A percentile compares a stretch with the other conserved stretches of the same genome.
phyloP scores from a whole-genome alignment of 768 basidiomycete species.

The Leccinellum albellum region DNA sequence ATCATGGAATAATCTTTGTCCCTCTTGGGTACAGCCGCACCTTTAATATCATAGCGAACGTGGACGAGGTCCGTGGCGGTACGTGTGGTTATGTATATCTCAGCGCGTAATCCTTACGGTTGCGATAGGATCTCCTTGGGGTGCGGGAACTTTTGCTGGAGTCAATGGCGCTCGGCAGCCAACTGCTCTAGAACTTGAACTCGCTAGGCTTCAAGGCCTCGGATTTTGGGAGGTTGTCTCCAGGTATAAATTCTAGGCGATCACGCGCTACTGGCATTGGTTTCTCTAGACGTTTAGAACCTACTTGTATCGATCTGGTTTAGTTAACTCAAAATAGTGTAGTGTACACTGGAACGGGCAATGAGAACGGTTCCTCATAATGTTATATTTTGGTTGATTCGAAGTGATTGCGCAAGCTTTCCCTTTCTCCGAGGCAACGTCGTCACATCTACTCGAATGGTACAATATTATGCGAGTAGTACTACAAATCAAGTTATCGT shows the following conservation, averaged over 20 bases:
- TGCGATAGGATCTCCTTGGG: conserved; percentile 67
- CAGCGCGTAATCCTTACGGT: background rate
- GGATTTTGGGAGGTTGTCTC: conserved; percentile 48
- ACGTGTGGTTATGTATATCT: conserved; percentile 18
- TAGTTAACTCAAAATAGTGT: background rate
- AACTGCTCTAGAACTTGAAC: conserved; percentile 44
- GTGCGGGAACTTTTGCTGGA: conserved; percentile 62
- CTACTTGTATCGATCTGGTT: background rate
- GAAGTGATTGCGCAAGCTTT: background rate
- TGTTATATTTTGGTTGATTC: too few species aligned
- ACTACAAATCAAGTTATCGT: too few species aligned
- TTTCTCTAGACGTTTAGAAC: background rate
- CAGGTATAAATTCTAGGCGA: conserved; percentile 29
- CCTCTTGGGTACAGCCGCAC: conserved; percentile 66
- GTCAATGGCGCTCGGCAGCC: conserved; percentile 47
- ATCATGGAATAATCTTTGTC: conserved; percentile 71
- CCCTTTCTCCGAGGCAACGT: too few species aligned
- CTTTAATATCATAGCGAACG: conserved; percentile 39
- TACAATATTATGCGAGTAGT: too few species aligned
- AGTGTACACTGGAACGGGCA: background rate
- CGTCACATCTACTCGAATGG: too few species aligned
- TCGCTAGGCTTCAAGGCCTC: conserved; percentile 51
- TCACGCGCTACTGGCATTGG: background rate
- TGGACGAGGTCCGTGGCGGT: conserved; percentile 58
- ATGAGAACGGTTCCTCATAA: background rate